Percentiles rank a stretch among this genome's conserved stretches.
Evolutionary conservation across 306 rosid species (phyloP).

Genomic region (Dalbergia oliveri): DNA sequence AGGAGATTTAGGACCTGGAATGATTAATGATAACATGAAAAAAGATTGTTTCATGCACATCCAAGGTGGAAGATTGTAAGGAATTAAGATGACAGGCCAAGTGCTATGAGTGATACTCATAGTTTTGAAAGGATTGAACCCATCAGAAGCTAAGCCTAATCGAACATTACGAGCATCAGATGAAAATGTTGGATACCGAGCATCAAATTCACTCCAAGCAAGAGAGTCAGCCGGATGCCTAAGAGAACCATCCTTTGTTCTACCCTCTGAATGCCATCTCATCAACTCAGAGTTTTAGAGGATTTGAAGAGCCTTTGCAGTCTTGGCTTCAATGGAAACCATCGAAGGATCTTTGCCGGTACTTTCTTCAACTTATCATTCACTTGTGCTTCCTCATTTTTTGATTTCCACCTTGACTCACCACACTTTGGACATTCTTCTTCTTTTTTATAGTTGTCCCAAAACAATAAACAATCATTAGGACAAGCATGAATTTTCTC

Average conservation of each 20-base stretch:
- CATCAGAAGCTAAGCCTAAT: neutral
- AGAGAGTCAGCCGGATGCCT: neutral
- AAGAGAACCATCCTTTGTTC: neutral
- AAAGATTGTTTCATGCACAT: neutral
- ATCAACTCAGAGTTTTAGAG: neutral
- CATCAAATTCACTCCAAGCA: constrained; percentile 7
- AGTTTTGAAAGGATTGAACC: neutral
- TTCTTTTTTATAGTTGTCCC: neutral
- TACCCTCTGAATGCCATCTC: constrained; percentile 20
- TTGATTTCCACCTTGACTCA: too few relatives aligned
- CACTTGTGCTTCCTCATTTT: too few relatives aligned
- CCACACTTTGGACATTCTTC: too few relatives aligned
- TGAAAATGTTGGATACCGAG: neutral
- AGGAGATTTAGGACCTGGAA: neutral
- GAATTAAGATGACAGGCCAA: neutral
- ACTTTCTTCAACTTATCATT: too few relatives aligned
- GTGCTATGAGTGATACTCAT: neutral
- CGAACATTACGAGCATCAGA: neutral
- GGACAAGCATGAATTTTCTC: constrained; percentile 6
- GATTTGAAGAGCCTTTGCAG: too few relatives aligned
- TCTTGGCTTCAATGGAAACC: too few relatives aligned
- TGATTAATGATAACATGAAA: constrained; percentile 18
- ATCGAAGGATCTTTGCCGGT: too few relatives aligned
- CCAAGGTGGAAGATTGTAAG: neutral
- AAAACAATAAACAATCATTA: neutral